Evolutionary conservation across 2,329 filamentous ascomycete genomes (phyloP).

Genomic region (Helicocarpus griseus): DNA sequence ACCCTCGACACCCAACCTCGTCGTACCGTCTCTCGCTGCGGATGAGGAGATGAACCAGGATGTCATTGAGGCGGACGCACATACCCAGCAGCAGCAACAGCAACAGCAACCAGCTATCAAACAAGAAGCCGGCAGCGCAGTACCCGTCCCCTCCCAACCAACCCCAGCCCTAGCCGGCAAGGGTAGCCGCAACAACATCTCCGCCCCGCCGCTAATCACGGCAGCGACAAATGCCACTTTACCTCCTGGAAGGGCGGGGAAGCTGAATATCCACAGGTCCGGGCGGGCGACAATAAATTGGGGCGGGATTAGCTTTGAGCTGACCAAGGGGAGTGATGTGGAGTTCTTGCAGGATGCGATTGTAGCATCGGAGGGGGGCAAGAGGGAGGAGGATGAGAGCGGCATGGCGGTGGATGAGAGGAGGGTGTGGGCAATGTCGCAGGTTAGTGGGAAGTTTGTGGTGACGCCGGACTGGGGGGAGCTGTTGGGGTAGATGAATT

Average conservation of each 20-base stretch:
- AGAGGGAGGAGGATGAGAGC: constrained; percentile 8
- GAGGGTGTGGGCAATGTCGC: constrained; percentile 47
- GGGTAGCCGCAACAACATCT: constrained; percentile 12
- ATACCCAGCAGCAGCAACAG: no score
- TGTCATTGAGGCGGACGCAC: constrained; percentile 16
- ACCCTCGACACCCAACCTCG: constrained; percentile 50
- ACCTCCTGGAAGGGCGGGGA: constrained; percentile 48
- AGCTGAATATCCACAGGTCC: constrained; percentile 52
- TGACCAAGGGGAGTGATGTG: constrained; percentile 47
- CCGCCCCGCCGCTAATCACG: constrained; percentile 28
- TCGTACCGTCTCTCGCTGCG: constrained; percentile 23
- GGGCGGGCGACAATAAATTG: constrained; percentile 53
- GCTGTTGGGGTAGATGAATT: constrained; percentile 29
- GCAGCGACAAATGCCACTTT: constrained; percentile 33
- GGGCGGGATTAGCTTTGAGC: constrained; percentile 51
- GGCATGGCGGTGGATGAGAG: constrained; percentile 26
- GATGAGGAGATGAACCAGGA: constrained; percentile 15
- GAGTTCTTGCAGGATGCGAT: constrained; percentile 54
- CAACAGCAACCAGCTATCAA: constrained; percentile 4
- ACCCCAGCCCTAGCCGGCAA: constrained; percentile 8
- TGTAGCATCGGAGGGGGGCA: constrained; percentile 24
- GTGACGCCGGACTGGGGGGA: constrained; percentile 52
- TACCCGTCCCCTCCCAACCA: constrained; percentile 1
- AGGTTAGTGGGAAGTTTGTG: constrained; percentile 56
- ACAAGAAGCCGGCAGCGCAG: neutral